Conservation (phyloP, 345 rosid genomes). For the Populus pruinosa region DNA sequence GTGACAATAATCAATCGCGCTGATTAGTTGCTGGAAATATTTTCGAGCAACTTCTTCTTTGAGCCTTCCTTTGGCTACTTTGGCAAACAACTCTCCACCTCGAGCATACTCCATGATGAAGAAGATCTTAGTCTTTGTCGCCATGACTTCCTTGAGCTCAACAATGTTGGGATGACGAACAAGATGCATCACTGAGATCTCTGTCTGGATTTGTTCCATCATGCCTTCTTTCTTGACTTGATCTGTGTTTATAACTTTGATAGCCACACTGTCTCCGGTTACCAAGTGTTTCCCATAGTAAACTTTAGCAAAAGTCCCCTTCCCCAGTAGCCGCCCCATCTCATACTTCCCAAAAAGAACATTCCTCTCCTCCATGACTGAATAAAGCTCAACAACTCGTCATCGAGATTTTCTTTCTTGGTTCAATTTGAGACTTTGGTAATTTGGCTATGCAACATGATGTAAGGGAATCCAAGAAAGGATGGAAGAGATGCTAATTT, state of each 20-base stretch:
- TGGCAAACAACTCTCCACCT: neutral
- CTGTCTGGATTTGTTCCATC: neutral
- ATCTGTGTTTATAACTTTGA: neutral
- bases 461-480: conserved; percentile 43
- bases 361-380: neutral
- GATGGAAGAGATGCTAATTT: conserved; percentile 27
- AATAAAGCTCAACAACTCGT: neutral
- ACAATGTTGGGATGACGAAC: conserved; percentile 1
- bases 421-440: neutral
- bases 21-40: neutral
- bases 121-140: neutral
- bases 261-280: neutral
- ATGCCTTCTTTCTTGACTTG: neutral
- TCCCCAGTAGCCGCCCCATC: neutral
- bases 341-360: neutral
- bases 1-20: neutral
- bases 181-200: conserved; percentile 1
- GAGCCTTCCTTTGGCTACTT: neutral
- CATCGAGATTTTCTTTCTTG: neutral
- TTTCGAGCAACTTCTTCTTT: neutral
- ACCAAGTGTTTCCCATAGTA: neutral
- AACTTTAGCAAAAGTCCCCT: neutral
- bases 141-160: conserved; percentile 1
- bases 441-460: neutral
- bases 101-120: conserved; percentile 2